These are phyloP conservation scores for Trichoderma aggressivum DNA, from an alignment of 2,329 filamentous ascomycete genomes.

Conservation along the genomic window DNA sequence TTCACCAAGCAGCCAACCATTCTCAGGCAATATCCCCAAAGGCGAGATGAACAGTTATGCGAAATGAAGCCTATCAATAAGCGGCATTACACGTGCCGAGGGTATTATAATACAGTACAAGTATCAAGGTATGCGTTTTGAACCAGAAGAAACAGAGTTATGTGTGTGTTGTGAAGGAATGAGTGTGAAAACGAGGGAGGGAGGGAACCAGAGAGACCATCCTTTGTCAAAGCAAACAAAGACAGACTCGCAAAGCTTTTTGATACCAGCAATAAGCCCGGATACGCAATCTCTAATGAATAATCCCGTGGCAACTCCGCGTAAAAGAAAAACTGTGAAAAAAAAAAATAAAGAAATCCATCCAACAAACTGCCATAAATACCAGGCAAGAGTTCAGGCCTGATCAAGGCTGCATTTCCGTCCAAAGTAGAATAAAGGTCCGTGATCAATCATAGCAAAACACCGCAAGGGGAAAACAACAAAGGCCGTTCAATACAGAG, in stretches of 20 bases:
- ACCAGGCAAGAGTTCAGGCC: background rate
- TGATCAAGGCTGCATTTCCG: background rate
- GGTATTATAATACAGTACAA: conserved; percentile 6
- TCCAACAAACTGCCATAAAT: background rate
- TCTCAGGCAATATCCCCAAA: background rate
- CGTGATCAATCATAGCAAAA: conserved; percentile 5
- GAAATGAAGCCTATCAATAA: conserved; percentile 3
- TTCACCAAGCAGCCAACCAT: background rate
- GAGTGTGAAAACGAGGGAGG: background rate
- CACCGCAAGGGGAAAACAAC: background rate
- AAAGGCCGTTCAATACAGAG: conserved; percentile 3
- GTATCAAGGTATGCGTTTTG: background rate
- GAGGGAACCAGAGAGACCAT: background rate
- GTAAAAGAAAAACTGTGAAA: background rate
- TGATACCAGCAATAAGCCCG: conserved; percentile 12
- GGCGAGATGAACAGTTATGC: background rate
- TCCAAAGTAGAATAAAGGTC: background rate
- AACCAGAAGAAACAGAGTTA: background rate
- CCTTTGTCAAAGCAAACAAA: background rate
- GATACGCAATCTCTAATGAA: conserved; percentile 6
- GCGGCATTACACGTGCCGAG: conserved; percentile 1
- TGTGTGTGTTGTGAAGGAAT: too few species aligned
- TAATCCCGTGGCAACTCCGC: conserved; percentile 4
- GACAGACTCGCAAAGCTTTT: conserved; percentile 10
- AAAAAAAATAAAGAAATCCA: background rate